Percentiles rank a stretch among this genome's conserved stretches.
Evolutionary conservation across 148 eudicot species (phyloP).

Genomic region (Persicaria maculosa): DNA sequence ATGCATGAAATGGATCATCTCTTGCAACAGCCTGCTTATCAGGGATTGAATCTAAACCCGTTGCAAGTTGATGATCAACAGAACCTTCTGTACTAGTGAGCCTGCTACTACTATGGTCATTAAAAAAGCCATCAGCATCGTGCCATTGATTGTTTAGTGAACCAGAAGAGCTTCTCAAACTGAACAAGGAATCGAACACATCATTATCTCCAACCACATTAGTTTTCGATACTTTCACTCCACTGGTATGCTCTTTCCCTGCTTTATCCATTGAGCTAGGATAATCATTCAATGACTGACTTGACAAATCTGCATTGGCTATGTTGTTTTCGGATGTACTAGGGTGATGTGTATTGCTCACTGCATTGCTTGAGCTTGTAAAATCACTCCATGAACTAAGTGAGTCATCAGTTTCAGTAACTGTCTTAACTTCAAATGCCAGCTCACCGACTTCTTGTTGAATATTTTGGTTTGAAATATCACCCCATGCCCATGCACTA

Average conservation of each 20-base stretch:
- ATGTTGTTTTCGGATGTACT: not conserved
- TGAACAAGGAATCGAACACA: not conserved
- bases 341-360: not conserved
- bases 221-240: slow-evolving; percentile 7
- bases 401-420: not conserved
- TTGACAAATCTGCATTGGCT: not conserved
- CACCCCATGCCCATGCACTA: slow-evolving; percentile 3
- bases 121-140: not conserved
- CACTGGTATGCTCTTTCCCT: slow-evolving; percentile 1
- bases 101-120: not conserved
- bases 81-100: not conserved
- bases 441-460: not conserved
- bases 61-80: not conserved
- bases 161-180: not conserved
- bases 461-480: not conserved
- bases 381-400: slow-evolving; percentile 7
- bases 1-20: slow-evolving; percentile 28
- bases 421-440: not conserved
- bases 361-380: not conserved
- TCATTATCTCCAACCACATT: not conserved
- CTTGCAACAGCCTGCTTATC: slow-evolving; percentile 16
- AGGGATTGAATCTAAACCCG: not conserved
- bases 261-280: slow-evolving; percentile 21
- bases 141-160: not conserved
- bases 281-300: slow-evolving; percentile 30